Percentiles rank a stretch among this genome's conserved stretches.
These are phyloP conservation scores for Ligustrum vulgare DNA, from an alignment of 257 asterid genomes.

Conservation along the genomic window DNA sequence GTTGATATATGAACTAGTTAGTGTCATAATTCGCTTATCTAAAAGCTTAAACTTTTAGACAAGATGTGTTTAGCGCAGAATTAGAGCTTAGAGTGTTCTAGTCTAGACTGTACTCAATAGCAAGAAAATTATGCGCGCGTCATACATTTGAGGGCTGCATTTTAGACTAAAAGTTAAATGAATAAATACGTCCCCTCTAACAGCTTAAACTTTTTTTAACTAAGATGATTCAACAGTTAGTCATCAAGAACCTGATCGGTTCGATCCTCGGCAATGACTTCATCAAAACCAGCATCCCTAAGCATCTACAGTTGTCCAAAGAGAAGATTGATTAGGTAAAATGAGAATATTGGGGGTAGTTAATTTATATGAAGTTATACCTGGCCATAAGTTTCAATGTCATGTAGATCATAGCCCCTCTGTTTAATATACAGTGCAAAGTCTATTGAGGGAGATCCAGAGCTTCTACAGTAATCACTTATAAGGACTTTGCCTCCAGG, in stretches of 20 bases:
- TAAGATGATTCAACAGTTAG: not conserved
- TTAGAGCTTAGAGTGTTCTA: too few species aligned
- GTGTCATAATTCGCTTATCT: not conserved
- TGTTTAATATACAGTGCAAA: slow-evolving; percentile 78
- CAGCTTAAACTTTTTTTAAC: not conserved
- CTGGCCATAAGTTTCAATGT: slow-evolving; percentile 81
- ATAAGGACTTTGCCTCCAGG: slow-evolving; percentile 96
- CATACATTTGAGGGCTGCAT: not conserved
- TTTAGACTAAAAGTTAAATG: too few species aligned
- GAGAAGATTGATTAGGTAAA: not conserved
- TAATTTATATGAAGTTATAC: slow-evolving; percentile 28
- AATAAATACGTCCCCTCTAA: not conserved
- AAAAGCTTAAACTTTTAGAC: not conserved
- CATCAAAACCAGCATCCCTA: slow-evolving; percentile 78
- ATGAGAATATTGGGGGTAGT: not conserved
- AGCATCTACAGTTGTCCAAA: slow-evolving; percentile 65
- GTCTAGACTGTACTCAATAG: too few species aligned
- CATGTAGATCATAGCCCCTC: slow-evolving; percentile 90
- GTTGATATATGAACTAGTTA: not conserved
- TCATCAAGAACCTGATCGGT: slow-evolving; percentile 69
- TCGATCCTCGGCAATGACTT: slow-evolving; percentile 90
- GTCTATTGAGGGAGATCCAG: slow-evolving; percentile 69
- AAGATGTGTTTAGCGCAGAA: too few species aligned
- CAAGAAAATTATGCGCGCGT: not conserved
- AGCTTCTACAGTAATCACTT: slow-evolving; percentile 84